Percentiles rank a stretch among this genome's conserved stretches.
phyloP scores from a whole-genome alignment of 176 grass and related monocot genomes.

The Raddia distichophylla region DNA sequence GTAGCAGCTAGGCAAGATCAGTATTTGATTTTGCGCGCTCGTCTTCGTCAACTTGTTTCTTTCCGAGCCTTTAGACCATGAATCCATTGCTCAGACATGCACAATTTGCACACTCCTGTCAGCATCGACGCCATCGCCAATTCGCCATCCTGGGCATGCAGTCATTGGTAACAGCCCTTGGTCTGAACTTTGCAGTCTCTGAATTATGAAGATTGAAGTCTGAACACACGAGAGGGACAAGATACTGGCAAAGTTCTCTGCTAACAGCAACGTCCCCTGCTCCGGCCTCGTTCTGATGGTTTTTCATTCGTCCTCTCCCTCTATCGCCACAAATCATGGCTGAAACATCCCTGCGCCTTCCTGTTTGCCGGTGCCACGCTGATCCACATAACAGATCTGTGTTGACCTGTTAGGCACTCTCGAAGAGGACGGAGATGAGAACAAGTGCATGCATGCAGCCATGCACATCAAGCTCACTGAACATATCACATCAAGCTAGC shows the following conservation, averaged over 20 bases:
- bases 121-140: not conserved
- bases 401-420: constrained; percentile 19
- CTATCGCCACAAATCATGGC: constrained; percentile 15
- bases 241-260: not conserved
- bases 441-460: constrained; percentile 37
- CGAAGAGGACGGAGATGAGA: not conserved
- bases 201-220: not conserved
- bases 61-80: not conserved
- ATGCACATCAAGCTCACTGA: constrained; percentile 11
- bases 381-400: constrained; percentile 1
- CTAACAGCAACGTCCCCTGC: not conserved
- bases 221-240: not conserved
- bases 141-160: not conserved
- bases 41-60: not conserved
- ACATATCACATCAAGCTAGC: constrained; percentile 21
- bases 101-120: not conserved
- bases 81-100: not conserved
- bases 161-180: not conserved
- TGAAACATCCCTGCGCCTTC: not conserved
- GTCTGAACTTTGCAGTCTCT: constrained; percentile 23
- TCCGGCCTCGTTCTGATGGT: not conserved
- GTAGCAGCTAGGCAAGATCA: not conserved
- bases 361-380: constrained; percentile 30
- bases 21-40: not conserved
- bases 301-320: not conserved